Conservation (phyloP, 345 rosid genomes). For the Heritiera littoralis region DNA sequence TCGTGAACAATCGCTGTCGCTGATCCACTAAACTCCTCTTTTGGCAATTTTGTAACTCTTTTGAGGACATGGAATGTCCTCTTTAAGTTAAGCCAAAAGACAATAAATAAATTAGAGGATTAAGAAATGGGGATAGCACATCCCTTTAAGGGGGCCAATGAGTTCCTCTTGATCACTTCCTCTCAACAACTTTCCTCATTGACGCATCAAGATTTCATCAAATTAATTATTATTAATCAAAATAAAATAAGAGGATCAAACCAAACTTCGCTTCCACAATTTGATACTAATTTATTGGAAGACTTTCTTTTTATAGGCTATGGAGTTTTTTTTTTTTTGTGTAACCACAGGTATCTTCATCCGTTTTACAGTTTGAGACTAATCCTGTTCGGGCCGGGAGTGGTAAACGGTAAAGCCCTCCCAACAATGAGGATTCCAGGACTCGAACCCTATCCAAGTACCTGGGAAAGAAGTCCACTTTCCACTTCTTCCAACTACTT, state of each 20-base stretch:
- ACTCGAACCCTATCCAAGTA: no score
- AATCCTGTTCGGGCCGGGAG: no score
- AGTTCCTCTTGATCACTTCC: not conserved
- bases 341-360: no score
- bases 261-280: constrained; percentile 14
- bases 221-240: not conserved
- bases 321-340: no score
- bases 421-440: no score
- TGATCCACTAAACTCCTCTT: not conserved
- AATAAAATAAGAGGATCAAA: not conserved
- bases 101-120: constrained; percentile 12
- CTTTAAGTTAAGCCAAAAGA: constrained; percentile 18
- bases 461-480: no score
- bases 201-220: constrained; percentile 20
- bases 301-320: constrained; percentile 21
- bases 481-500: no score
- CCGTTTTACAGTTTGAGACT: no score
- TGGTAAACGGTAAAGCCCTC: no score
- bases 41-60: not conserved
- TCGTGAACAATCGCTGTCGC: not conserved
- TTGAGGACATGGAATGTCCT: not conserved
- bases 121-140: constrained; percentile 2
- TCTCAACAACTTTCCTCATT: constrained; percentile 17
- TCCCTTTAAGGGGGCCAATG: not conserved
- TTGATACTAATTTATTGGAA: not conserved